Conservation (phyloP, 768 basidiomycete genomes). For the Fistulinella prunicolor region DNA sequence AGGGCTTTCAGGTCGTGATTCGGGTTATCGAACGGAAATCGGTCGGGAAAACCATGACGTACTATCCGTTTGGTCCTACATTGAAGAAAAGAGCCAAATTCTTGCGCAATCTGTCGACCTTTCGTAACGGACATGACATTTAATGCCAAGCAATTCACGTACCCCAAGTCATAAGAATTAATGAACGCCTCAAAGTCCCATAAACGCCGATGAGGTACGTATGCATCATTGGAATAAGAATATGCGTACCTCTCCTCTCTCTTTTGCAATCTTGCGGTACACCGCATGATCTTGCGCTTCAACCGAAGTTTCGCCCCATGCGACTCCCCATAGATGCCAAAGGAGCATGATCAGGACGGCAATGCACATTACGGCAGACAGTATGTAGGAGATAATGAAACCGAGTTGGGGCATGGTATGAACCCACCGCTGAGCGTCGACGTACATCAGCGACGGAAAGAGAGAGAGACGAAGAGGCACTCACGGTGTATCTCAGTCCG, state of each 20-base stretch:
- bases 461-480: constrained; percentile 3
- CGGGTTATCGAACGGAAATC: neutral
- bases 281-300: constrained; percentile 85
- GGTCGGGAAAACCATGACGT: constrained; percentile 34
- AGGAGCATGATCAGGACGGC: constrained; percentile 69
- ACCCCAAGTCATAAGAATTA: constrained; percentile 92
- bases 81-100: constrained; percentile 91
- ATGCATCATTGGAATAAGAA: neutral
- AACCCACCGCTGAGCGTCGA: constrained; percentile 46
- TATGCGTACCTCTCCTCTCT: constrained; percentile 60
- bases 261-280: constrained; percentile 66
- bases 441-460: neutral
- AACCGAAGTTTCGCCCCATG: constrained; percentile 80
- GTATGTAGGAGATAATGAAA: constrained; percentile 74
- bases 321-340: constrained; percentile 72
- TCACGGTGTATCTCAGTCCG: constrained; percentile 48
- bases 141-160: constrained; percentile 17
- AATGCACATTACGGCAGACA: constrained; percentile 70
- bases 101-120: constrained; percentile 36
- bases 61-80: constrained; percentile 78
- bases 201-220: neutral
- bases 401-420: constrained; percentile 62
- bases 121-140: neutral
- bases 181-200: constrained; percentile 59
- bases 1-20: constrained; percentile 46